Evolutionary conservation across 805 yeast species (phyloP), one percentile per base, ranked within the genome.

Genomic region (Hagleromyces aurorensis): DNA sequence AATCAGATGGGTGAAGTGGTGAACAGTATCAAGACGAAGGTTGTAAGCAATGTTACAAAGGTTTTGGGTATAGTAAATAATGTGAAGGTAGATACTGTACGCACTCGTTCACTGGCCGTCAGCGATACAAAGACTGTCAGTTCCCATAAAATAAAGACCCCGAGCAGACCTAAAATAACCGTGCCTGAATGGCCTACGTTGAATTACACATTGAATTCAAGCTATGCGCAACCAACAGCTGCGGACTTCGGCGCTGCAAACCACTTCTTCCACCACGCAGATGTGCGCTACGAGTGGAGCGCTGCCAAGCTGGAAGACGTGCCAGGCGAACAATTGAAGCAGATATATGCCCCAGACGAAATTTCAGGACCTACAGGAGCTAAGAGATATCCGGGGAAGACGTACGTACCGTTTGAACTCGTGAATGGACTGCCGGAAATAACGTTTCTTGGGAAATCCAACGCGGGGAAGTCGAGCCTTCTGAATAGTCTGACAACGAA

Each of bases 401-500:
- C 57, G 32, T 27, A 37, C 33, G 29, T 54, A 11, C 57, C 57
- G 16, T 48, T 49, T 32, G 53, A 58, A 16, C 30, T 51, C 8
- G 38, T 43, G 13, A 50, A 41, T 30, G 61, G 58, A 10, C 58
- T 80, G 8, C 94, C 95, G 0, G 95, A 85, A 46, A 70, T 85
- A 4, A 61, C 79, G 3, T 65, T 86, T 26, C 43, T 86, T 25
- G 96, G 96, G 0, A 70, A 83, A 39, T 78, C 93, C 27, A 86
- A 86, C 44, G 86, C 78, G 6, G 96, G 96, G 0, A 86, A 86
- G 49, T 82, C 94, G 0, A 75, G 93, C 0, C 51, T 86, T 15
- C 60, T 86, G 22, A 81, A 82, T 46, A 70, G 69, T 8, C 33
- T 84, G 6, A 56, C 81, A 4, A 60, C 73, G 1, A 58, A 59